Evolutionary conservation across 2,329 filamentous ascomycete genomes (phyloP).

Genomic region (Trichophyton simii): DNA sequence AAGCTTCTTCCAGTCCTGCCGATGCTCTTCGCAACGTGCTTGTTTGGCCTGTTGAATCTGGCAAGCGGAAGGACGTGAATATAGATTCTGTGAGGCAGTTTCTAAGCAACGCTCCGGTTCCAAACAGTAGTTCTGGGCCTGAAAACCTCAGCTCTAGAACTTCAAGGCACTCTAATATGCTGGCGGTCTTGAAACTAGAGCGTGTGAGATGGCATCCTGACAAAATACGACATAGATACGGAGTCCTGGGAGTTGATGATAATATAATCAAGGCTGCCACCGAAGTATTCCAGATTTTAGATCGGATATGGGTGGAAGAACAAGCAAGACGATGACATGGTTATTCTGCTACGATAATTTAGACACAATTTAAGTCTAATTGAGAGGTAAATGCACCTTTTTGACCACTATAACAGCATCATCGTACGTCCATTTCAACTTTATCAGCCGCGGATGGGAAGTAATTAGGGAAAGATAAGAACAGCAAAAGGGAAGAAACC

Average conservation of each 20-base stretch:
- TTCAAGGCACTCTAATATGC: slow-evolving; percentile 23
- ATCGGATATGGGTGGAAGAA: slow-evolving; percentile 62
- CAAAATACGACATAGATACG: slow-evolving; percentile 85
- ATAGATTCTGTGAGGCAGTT: slow-evolving; percentile 56
- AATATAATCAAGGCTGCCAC: slow-evolving; percentile 68
- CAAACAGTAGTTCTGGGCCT: neutral
- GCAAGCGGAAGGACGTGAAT: slow-evolving; percentile 44
- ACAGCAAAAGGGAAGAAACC: neutral
- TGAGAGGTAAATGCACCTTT: neutral
- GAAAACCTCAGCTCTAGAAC: neutral
- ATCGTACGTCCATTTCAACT: neutral
- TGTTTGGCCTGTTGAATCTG: slow-evolving; percentile 62
- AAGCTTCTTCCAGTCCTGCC: slow-evolving; percentile 8
- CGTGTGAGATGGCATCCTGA: slow-evolving; percentile 94
- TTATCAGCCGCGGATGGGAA: neutral
- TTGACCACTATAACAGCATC: neutral
- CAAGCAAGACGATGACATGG: slow-evolving; percentile 17
- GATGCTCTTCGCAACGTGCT: slow-evolving; percentile 32
- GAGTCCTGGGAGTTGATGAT: slow-evolving; percentile 55
- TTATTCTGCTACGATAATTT: too few relatives aligned
- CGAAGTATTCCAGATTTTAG: slow-evolving; percentile 80
- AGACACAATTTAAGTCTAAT: neutral
- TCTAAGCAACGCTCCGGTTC: slow-evolving; percentile 44
- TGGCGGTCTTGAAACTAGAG: slow-evolving; percentile 60
- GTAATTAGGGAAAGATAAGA: neutral